Percentiles rank a stretch among this genome's conserved stretches.
phyloP scores from a whole-genome alignment of 2,329 filamentous ascomycete species.

The Colletotrichum filicis region DNA sequence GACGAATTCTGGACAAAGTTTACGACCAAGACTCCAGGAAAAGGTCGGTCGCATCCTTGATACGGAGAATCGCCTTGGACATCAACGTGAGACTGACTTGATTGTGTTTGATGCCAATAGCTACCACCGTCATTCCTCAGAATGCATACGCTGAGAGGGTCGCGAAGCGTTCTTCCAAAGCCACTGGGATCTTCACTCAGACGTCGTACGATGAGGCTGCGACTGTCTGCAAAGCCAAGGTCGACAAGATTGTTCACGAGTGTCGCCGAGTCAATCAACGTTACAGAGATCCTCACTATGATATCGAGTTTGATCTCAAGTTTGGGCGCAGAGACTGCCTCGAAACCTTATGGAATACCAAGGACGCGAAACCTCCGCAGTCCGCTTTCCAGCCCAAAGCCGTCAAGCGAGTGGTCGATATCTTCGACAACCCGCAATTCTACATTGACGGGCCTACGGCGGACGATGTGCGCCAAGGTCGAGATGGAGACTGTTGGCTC shows the following conservation, averaged over 20 bases:
- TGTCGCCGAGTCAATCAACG: constrained; percentile 85
- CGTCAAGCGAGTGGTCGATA: constrained; percentile 78
- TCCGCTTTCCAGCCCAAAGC: constrained; percentile 54
- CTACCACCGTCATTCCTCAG: constrained; percentile 76
- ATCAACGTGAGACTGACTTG: constrained; percentile 19
- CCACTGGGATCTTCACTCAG: constrained; percentile 55
- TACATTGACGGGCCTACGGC: constrained; percentile 81
- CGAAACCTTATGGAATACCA: constrained; percentile 53
- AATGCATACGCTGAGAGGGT: constrained; percentile 73
- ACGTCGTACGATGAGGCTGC: constrained; percentile 80
- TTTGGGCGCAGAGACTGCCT: constrained; percentile 62
- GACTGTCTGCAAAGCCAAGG: constrained; percentile 74
- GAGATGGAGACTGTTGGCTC: constrained; percentile 87
- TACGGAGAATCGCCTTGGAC: background rate
- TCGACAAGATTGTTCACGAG: constrained; percentile 68
- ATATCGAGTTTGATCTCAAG: constrained; percentile 83
- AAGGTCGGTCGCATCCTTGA: constrained; percentile 55
- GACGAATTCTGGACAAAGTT: constrained; percentile 81
- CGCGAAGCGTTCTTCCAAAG: constrained; percentile 64
- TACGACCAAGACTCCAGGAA: constrained; percentile 76
- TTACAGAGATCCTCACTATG: constrained; percentile 88
- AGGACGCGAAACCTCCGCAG: constrained; percentile 32
- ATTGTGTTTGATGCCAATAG: constrained; percentile 45
- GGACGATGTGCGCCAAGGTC: constrained; percentile 82
- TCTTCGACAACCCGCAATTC: constrained; percentile 82